phyloP scores from a whole-genome alignment of 257 asterid species.

The Petunia secreta region DNA sequence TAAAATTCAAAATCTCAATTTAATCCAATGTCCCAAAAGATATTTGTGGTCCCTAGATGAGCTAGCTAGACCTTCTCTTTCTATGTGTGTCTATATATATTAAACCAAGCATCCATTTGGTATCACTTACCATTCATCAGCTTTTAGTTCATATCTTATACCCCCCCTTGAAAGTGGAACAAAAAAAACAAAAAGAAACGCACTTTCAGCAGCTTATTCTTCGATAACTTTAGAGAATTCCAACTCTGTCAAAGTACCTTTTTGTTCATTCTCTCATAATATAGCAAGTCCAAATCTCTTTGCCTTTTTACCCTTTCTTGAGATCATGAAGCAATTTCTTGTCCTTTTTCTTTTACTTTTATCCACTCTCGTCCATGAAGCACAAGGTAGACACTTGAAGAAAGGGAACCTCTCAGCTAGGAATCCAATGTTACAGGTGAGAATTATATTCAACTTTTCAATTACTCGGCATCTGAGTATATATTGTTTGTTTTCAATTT shows the following conservation, averaged over 20 bases:
- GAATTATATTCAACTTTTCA: constrained; percentile 17
- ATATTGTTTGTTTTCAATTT: neutral
- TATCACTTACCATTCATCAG: neutral
- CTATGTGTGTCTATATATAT: constrained; percentile 5
- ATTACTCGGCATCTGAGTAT: neutral
- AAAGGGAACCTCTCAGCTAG: constrained; percentile 34
- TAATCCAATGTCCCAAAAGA: constrained; percentile 23
- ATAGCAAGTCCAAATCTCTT: constrained; percentile 4
- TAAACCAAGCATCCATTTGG: constrained; percentile 5
- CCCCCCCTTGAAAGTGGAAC: constrained; percentile 9
- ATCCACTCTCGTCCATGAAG: constrained; percentile 47
- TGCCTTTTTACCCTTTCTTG: neutral
- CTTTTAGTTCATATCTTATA: neutral
- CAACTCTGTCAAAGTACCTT: constrained; percentile 6
- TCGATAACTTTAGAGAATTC: constrained; percentile 27
- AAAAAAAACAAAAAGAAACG: neutral
- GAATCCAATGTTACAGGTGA: constrained; percentile 42
- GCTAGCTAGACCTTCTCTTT: neutral
- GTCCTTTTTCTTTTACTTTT: constrained; percentile 47
- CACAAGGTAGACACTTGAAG: constrained; percentile 50
- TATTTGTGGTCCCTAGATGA: constrained; percentile 24
- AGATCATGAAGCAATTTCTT: constrained; percentile 47
- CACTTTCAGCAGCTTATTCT: neutral
- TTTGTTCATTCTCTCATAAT: constrained; percentile 25
- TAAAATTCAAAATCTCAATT: constrained; percentile 5